Conservation (phyloP, 148 eudicot species). For the Camellia japonica region DNA sequence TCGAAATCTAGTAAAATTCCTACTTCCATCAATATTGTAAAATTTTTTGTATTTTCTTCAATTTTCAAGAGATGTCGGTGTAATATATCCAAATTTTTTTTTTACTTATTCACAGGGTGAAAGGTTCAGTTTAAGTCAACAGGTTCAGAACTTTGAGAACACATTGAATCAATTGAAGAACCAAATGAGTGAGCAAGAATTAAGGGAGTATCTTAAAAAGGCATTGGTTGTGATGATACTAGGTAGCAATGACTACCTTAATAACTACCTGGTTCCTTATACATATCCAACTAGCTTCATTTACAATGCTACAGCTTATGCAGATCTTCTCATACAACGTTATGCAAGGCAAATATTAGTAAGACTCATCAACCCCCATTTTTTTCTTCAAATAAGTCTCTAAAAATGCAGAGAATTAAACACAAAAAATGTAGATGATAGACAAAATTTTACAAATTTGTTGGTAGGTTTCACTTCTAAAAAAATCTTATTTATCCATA, state of each 20-base stretch:
- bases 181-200: conserved; percentile 36
- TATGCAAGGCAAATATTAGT: conserved; percentile 55
- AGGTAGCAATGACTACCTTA: conserved; percentile 88
- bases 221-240: conserved; percentile 51
- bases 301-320: conserved; percentile 54
- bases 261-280: conserved; percentile 53
- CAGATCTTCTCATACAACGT: conserved; percentile 52
- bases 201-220: conserved; percentile 39
- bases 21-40: too few species aligned
- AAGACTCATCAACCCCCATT: neutral
- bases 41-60: neutral
- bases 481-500: conserved; percentile 20
- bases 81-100: too few species aligned
- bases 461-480: conserved; percentile 9
- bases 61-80: too few species aligned
- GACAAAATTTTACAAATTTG: too few species aligned
- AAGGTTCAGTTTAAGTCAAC: conserved; percentile 56
- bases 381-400: too few species aligned
- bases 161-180: conserved; percentile 41
- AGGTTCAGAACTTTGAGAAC: conserved; percentile 53
- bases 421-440: conserved; percentile 47
- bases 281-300: conserved; percentile 40
- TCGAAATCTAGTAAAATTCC: conserved; percentile 42
- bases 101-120: conserved; percentile 44
- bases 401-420: too few species aligned